These are phyloP conservation scores for Leptomonas seymouri DNA, from an alignment of 208 protist species.

Conservation along the genomic window DNA sequence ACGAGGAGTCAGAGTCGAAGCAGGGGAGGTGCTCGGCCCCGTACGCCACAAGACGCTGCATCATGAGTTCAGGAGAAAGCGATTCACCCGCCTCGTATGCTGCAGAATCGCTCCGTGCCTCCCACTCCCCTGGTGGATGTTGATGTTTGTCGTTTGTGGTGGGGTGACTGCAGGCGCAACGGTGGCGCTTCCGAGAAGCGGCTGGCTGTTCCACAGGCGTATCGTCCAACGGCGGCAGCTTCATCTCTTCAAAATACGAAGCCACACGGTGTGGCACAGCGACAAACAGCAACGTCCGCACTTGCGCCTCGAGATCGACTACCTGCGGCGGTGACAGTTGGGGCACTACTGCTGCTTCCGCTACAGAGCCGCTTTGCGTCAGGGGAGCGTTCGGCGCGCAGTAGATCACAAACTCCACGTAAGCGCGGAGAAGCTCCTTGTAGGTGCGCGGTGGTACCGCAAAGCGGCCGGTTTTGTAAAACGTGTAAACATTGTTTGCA, in stretches of 20 bases:
- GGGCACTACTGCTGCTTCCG: background rate
- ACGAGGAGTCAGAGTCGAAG: constrained; percentile 69
- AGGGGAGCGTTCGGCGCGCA: background rate
- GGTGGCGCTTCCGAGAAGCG: background rate
- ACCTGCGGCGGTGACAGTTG: background rate
- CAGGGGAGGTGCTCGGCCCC: constrained; percentile 39
- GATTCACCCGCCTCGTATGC: background rate
- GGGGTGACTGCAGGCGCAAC: background rate
- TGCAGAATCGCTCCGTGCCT: background rate
- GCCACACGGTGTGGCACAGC: constrained; percentile 19
- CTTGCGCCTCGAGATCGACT: constrained; percentile 12
- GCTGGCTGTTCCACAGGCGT: background rate
- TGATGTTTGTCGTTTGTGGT: background rate
- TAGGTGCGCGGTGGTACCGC: constrained; percentile 29
- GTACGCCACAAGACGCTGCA: constrained; percentile 26
- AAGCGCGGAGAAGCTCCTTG: constrained; percentile 48
- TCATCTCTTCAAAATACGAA: constrained; percentile 11
- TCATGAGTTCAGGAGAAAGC: constrained; percentile 3
- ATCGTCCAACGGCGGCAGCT: background rate
- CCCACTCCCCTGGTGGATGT: too few relatives aligned
- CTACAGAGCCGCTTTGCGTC: background rate
- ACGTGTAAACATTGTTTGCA: constrained; percentile 7
- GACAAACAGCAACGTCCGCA: constrained; percentile 19
- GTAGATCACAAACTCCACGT: constrained; percentile 49
- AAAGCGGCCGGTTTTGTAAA: constrained; percentile 28